These are phyloP conservation scores for Podochytrium sp. DNA, from an alignment of 192 early-diverging fungal genomes.

Conservation along the genomic window DNA sequence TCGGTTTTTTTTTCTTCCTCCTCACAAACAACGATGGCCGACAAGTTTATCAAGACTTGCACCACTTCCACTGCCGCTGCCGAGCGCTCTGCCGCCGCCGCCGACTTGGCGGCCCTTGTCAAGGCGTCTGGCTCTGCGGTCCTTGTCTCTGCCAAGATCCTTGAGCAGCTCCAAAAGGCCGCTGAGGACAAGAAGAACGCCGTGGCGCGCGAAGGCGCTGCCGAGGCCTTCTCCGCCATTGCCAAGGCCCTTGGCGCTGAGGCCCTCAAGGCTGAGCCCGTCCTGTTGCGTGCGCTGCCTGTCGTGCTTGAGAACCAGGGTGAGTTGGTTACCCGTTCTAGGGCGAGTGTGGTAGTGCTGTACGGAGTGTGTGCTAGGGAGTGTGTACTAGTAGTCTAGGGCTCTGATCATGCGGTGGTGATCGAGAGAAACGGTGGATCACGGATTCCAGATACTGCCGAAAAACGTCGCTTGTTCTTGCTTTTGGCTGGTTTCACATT, in stretches of 20 bases:
- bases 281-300: slow-evolving; percentile 65
- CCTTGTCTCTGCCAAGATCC: slow-evolving; percentile 61
- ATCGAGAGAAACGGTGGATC: not conserved
- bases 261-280: slow-evolving; percentile 61
- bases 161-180: slow-evolving; percentile 62
- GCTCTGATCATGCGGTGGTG: not conserved
- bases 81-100: slow-evolving; percentile 58
- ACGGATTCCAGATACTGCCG: too few relatives aligned
- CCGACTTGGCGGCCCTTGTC: slow-evolving; percentile 62
- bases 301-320: slow-evolving; percentile 61
- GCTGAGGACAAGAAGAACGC: slow-evolving; percentile 73
- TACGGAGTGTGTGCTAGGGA: too few relatives aligned
- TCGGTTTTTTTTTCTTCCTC: slow-evolving; percentile 4
- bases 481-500: not conserved
- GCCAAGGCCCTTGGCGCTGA: slow-evolving; percentile 59
- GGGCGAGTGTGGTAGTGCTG: too few relatives aligned
- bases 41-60: slow-evolving; percentile 26
- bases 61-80: slow-evolving; percentile 39
- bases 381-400: too few relatives aligned
- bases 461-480: not conserved
- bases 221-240: slow-evolving; percentile 62
- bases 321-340: not conserved
- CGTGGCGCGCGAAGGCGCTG: slow-evolving; percentile 65
- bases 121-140: slow-evolving; percentile 59
- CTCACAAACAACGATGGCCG: slow-evolving; percentile 6